Percentiles rank a stretch among this genome's conserved stretches.
Evolutionary conservation across 2,329 filamentous ascomycete species (phyloP).

Genomic region (Fusarium cicatricum): DNA sequence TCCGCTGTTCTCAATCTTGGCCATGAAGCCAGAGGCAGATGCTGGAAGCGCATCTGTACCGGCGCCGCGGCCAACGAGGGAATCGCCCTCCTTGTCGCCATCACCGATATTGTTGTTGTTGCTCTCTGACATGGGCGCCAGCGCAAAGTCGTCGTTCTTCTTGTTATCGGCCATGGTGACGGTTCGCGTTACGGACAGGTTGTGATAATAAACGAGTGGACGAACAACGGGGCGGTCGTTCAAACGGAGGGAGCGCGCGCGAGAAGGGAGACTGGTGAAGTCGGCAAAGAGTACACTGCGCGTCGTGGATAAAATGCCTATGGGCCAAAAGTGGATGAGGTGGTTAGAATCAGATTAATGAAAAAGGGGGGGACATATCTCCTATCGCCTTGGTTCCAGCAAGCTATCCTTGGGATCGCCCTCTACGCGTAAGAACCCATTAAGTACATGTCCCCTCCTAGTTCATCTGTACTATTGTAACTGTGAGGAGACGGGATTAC

Average conservation of each 20-base stretch:
- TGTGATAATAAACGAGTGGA: constrained; percentile 23
- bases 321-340: neutral
- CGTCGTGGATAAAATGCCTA: neutral
- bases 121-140: constrained; percentile 25
- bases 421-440: neutral
- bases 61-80: constrained; percentile 32
- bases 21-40: constrained; percentile 23
- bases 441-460: neutral
- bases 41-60: constrained; percentile 29
- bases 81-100: constrained; percentile 34
- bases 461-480: neutral
- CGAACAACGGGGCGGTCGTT: constrained; percentile 36
- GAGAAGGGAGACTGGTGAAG: constrained; percentile 4
- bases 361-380: constrained; percentile 6
- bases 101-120: constrained; percentile 26
- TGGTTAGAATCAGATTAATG: neutral
- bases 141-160: constrained; percentile 36
- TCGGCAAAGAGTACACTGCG: neutral
- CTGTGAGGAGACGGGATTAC: neutral
- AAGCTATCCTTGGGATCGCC: neutral
- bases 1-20: constrained; percentile 75
- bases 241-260: constrained; percentile 7
- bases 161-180: constrained; percentile 33
- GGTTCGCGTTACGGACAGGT: neutral
- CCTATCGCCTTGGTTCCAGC: neutral